These are phyloP conservation scores for Macrolepiota albuminosa DNA, from an alignment of 768 basidiomycete species.

Conservation along the genomic window DNA sequence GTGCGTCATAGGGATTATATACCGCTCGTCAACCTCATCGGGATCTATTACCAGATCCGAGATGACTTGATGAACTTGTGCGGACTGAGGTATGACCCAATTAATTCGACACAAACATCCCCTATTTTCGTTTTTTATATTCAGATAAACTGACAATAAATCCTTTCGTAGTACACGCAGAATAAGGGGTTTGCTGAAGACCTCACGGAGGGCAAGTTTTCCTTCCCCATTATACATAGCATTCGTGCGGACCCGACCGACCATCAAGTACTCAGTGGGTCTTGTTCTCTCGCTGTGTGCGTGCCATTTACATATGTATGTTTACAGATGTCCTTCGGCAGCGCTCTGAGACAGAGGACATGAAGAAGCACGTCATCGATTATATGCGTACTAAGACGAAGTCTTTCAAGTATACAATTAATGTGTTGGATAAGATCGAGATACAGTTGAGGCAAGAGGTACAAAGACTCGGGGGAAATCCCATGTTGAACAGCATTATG, in stretches of 20 bases:
- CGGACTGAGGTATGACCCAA: slow-evolving; percentile 54
- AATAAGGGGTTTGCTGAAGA: slow-evolving; percentile 93
- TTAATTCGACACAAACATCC: background rate
- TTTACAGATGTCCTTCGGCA: slow-evolving; percentile 81
- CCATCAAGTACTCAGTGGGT: slow-evolving; percentile 78
- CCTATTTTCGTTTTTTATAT: background rate
- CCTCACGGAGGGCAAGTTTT: slow-evolving; percentile 95
- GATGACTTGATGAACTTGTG: slow-evolving; percentile 97
- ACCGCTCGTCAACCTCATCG: background rate
- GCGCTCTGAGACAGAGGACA: slow-evolving; percentile 72
- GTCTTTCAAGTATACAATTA: slow-evolving; percentile 84
- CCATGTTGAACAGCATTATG: background rate
- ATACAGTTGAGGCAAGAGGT: background rate
- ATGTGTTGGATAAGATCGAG: slow-evolving; percentile 43
- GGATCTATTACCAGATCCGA: slow-evolving; percentile 89
- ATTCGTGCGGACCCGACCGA: slow-evolving; percentile 75
- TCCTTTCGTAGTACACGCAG: slow-evolving; percentile 59
- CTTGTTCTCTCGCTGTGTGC: background rate
- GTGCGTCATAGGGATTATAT: slow-evolving; percentile 42
- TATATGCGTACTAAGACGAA: slow-evolving; percentile 73
- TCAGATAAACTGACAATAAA: background rate
- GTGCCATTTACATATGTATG: background rate
- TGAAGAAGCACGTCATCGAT: slow-evolving; percentile 75
- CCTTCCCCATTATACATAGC: slow-evolving; percentile 90
- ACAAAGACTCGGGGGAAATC: background rate